These are phyloP conservation scores for Boletus reticulatus DNA, from an alignment of 768 basidiomycete genomes.

Conservation along the genomic window DNA sequence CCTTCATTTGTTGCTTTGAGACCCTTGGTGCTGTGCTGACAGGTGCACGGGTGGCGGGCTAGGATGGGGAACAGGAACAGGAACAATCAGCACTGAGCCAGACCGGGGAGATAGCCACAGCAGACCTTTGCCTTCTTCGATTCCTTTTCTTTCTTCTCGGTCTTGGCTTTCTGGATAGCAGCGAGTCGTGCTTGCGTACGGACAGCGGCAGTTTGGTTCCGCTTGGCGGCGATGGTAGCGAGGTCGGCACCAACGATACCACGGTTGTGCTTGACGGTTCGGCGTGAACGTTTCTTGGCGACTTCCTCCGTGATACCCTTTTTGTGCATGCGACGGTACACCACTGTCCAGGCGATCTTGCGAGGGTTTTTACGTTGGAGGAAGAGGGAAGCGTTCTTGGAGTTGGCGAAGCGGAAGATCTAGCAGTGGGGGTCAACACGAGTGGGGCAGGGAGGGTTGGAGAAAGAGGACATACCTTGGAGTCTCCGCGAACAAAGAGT, in stretches of 20 bases:
- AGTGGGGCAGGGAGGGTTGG: background rate
- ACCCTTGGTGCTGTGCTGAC: slow-evolving; percentile 73
- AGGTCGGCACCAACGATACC: slow-evolving; percentile 98
- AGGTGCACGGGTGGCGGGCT: slow-evolving; percentile 54
- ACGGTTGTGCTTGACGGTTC: slow-evolving; percentile 96
- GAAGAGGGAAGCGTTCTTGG: slow-evolving; percentile 96
- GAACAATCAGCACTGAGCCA: slow-evolving; percentile 1
- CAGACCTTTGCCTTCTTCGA: slow-evolving; percentile 80
- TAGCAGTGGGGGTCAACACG: slow-evolving; percentile 26
- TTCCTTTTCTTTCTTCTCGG: slow-evolving; percentile 97
- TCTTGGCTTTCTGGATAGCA: slow-evolving; percentile 92
- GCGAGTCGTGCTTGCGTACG: slow-evolving; percentile 77
- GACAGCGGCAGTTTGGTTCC: slow-evolving; percentile 87
- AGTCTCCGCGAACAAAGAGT: slow-evolving; percentile 93
- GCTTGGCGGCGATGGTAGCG: slow-evolving; percentile 83
- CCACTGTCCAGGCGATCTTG: slow-evolving; percentile 96
- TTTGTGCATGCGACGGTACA: slow-evolving; percentile 98
- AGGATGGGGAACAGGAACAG: background rate
- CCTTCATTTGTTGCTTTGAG: slow-evolving; percentile 97
- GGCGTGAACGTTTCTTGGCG: slow-evolving; percentile 97
- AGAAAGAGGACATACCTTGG: slow-evolving; percentile 63
- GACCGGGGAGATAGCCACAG: background rate
- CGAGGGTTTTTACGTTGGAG: slow-evolving; percentile 99
- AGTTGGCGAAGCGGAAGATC: slow-evolving; percentile 94
- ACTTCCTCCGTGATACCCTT: slow-evolving; percentile 99